Base-by-base conservation (phyloP, 2,329 filamentous ascomycete species). In the Lachnellula cervina region DNA sequence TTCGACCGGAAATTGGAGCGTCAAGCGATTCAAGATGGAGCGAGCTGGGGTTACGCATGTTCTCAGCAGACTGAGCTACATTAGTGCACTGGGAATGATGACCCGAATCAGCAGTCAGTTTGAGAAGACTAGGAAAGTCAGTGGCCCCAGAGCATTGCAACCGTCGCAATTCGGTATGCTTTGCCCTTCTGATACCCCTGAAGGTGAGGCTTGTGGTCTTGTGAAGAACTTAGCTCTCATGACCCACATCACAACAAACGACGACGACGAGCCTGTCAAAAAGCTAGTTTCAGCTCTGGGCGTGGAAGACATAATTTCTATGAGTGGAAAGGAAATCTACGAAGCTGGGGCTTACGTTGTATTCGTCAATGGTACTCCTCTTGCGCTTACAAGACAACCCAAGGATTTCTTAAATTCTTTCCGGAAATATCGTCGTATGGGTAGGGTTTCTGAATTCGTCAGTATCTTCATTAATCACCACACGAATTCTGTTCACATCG, bases 11-110 rank as follows among this genome's bases (percentile, higher is more conserved):
- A 99, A 99, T 69, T 99, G 94, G 94, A 97, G 82, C 60, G 80
- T 99, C 64, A 97, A 97, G 74, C 90, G 95, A 70, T 99, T 99
- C 77, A 91, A 93, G 72, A 99, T 99, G 94, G 95, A 97, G 69
- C 82, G 93, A 70, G 93, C 94, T 21, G 94, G 94, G 69, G 91
- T 99, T 21, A 97, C 95, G 0, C 94, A 99, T 72, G 91, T 99
- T 42, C 79, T 99, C 49, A 97, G 93, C 73, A 85, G 94, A 61
- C 78, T 99, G 54, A 97, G 93, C 72, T 99, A 97, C 69, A 97
- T 99, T 71, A 89, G 88, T 60, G 94, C 94, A 28, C 82, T 99
- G 28, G 95, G 95, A 60, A 99, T 99, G 95, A 99, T 99, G 94
- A 99, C 94, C 14, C 83, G 94, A 72, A 97, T 99, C 68, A 94